Conservation (phyloP, 108 stramenopile genomes). For the Skeletonema marinoi region DNA sequence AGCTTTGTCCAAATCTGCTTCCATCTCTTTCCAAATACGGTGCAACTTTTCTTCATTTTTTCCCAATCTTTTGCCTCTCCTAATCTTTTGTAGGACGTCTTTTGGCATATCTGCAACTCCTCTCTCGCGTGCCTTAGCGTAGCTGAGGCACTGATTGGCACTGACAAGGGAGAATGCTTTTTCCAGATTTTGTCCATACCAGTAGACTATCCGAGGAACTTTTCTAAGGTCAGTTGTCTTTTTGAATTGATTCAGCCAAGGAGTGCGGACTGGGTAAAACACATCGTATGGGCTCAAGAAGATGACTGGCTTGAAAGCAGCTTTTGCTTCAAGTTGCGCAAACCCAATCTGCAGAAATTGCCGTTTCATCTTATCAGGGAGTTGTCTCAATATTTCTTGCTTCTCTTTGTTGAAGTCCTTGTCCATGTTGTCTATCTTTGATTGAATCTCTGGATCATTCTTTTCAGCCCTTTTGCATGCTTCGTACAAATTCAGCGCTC, state of each 20-base stretch:
- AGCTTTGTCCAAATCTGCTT: neutral
- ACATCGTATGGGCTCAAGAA: neutral
- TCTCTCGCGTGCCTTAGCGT: neutral
- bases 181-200: neutral
- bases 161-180: neutral
- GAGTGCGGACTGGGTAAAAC: neutral
- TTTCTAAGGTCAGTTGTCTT: neutral
- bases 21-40: neutral
- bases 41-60: neutral
- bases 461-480: neutral
- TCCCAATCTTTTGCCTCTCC: neutral
- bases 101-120: neutral
- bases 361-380: neutral
- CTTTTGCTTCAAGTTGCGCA: neutral
- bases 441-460: neutral
- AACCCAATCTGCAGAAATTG: neutral
- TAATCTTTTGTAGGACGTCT: neutral
- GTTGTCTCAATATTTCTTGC: neutral
- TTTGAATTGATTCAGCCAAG: neutral
- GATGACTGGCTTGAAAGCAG: neutral
- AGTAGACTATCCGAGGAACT: neutral
- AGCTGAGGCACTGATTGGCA: neutral
- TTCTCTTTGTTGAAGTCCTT: neutral
- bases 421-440: neutral
- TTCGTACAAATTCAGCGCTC: neutral